Evolutionary conservation across 148 eudicot genomes (phyloP).

Genomic region (Diospyros kaki): DNA sequence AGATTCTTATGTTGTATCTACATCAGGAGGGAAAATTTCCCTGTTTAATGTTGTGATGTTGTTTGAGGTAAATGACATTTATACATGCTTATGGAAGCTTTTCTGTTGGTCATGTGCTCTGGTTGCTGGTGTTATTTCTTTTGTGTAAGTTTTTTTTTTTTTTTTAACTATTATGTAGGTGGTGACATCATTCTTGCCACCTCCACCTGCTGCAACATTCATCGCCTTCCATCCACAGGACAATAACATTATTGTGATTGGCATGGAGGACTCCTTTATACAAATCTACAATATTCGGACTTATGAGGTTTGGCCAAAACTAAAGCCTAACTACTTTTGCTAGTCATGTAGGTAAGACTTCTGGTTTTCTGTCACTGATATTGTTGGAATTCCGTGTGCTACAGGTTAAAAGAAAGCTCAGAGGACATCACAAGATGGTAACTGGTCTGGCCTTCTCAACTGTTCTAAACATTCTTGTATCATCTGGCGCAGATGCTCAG

Average conservation of each 20-base stretch:
- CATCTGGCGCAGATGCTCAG: conserved; percentile 77
- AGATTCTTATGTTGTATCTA: conserved; percentile 55
- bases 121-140: no score
- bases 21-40: conserved; percentile 62
- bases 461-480: conserved; percentile 50
- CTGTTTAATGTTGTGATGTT: conserved; percentile 42
- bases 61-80: conserved; percentile 37
- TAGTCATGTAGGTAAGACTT: not conserved
- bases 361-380: not conserved
- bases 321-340: not conserved
- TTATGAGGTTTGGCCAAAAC: conserved; percentile 48
- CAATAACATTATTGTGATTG: conserved; percentile 59
- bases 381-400: conserved; percentile 2
- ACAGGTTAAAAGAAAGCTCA: conserved; percentile 50
- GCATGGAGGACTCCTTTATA: conserved; percentile 60
- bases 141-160: not conserved
- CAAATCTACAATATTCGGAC: conserved; percentile 58
- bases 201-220: conserved; percentile 63
- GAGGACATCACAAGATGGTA: conserved; percentile 59
- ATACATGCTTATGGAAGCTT: not conserved
- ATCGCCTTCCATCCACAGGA: conserved; percentile 70
- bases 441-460: conserved; percentile 71
- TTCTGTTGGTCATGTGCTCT: not conserved
- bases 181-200: conserved; percentile 56
- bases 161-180: conserved; percentile 33